Conservation (phyloP, 129 eudicot genomes). For the Sambucus nigra region DNA sequence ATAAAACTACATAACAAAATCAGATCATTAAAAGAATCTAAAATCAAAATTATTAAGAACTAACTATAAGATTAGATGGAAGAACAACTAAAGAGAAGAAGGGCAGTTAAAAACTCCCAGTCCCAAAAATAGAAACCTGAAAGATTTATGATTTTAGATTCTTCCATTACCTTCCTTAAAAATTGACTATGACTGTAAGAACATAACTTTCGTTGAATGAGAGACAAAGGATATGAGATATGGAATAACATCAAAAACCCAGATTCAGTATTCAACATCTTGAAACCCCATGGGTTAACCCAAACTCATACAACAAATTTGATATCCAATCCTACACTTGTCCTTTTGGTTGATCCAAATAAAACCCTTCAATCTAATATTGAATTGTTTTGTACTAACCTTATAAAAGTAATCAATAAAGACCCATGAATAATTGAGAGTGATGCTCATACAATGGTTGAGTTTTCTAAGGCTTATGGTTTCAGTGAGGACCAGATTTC, state of each 20-base stretch:
- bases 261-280: background rate
- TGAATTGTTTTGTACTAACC: constrained; percentile 3
- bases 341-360: constrained; percentile 2
- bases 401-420: background rate
- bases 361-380: constrained; percentile 11
- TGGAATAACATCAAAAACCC: background rate
- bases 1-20: background rate
- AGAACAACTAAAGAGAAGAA: constrained; percentile 71
- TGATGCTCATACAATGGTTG: background rate
- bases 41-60: background rate
- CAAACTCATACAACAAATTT: constrained; percentile 1
- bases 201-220: constrained; percentile 32
- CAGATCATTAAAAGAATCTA: background rate
- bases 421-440: background rate
- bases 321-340: background rate
- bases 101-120: constrained; percentile 92
- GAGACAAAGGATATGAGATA: background rate
- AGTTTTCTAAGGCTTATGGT: constrained; percentile 3
- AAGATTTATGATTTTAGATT: constrained; percentile 17
- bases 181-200: constrained; percentile 15
- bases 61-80: background rate
- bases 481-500: background rate
- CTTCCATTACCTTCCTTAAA: constrained; percentile 29
- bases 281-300: constrained; percentile 1
- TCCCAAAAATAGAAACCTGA: constrained; percentile 95